Conservation (phyloP, 1,284 basidiomycete species). For the Ustilago sp. region DNA sequence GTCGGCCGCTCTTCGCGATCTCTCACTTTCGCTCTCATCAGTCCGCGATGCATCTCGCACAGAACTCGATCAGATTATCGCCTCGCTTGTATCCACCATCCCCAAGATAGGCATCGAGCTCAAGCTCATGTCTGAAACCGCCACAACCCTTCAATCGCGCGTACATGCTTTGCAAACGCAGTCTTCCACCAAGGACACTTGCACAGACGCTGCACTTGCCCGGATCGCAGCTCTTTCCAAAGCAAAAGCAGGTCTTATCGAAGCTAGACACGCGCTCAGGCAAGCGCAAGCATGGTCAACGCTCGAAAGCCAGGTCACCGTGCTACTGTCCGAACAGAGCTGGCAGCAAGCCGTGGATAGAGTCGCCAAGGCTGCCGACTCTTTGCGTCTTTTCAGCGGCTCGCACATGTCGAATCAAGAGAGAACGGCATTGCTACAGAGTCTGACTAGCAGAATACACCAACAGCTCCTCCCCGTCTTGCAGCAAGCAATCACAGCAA, state of each 20-base stretch:
- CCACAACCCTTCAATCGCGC: slow-evolving; percentile 24
- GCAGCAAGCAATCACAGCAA: slow-evolving; percentile 19
- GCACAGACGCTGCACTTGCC: slow-evolving; percentile 26
- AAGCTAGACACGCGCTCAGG: slow-evolving; percentile 49
- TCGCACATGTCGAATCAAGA: slow-evolving; percentile 39
- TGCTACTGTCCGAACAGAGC: slow-evolving; percentile 31
- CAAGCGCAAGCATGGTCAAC: slow-evolving; percentile 58
- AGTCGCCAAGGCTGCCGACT: slow-evolving; percentile 41
- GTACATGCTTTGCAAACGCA: slow-evolving; percentile 18
- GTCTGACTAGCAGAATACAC: slow-evolving; percentile 30
- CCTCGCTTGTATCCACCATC: slow-evolving; percentile 34
- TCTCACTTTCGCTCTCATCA: slow-evolving; percentile 35
- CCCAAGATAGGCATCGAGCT: slow-evolving; percentile 42
- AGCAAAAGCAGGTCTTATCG: slow-evolving; percentile 33
- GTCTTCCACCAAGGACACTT: slow-evolving; percentile 17
- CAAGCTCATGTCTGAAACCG: slow-evolving; percentile 42
- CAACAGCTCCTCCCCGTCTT: slow-evolving; percentile 31
- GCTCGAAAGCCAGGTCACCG: slow-evolving; percentile 41
- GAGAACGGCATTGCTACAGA: slow-evolving; percentile 30
- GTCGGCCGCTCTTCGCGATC: slow-evolving; percentile 23
- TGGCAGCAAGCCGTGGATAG: slow-evolving; percentile 43
- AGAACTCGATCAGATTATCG: slow-evolving; percentile 40
- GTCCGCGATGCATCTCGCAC: slow-evolving; percentile 31
- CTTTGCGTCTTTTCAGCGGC: slow-evolving; percentile 40
- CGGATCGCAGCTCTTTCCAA: slow-evolving; percentile 34